Evolutionary conservation across 345 rosid genomes (phyloP).

Genomic region (Hibiscus tridactylites): DNA sequence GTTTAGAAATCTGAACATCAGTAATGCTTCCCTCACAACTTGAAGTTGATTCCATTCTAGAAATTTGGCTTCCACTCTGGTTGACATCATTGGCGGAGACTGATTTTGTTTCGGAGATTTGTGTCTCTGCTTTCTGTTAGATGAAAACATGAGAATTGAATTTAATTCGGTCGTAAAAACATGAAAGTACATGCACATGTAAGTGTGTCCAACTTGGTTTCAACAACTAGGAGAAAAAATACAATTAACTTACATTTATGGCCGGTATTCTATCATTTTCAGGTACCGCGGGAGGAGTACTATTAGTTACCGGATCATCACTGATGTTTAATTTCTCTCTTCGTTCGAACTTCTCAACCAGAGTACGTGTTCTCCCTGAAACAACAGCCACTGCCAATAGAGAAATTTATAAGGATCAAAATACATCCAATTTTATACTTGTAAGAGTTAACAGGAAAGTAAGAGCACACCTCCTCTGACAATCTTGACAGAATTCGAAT

Average conservation of each 20-base stretch:
- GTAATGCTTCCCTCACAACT: not conserved
- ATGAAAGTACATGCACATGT: not conserved
- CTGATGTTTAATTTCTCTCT: slow-evolving; percentile 33
- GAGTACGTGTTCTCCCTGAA: slow-evolving; percentile 75
- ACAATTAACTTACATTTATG: slow-evolving; percentile 15
- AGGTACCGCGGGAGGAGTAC: not conserved
- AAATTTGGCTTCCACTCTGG: not conserved
- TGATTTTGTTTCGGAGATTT: slow-evolving; percentile 43
- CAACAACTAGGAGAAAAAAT: not conserved
- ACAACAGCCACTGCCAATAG: slow-evolving; percentile 77
- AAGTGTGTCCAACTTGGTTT: not conserved
- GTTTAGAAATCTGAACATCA: not conserved
- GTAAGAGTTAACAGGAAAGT: slow-evolving; percentile 12
- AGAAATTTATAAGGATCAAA: slow-evolving; percentile 20
- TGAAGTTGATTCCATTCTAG: not conserved
- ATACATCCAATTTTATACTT: slow-evolving; percentile 1
- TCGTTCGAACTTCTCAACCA: slow-evolving; percentile 93
- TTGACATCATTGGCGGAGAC: slow-evolving; percentile 29
- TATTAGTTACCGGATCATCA: slow-evolving; percentile 26
- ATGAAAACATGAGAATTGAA: slow-evolving; percentile 6
- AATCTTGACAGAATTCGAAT: slow-evolving; percentile 45
- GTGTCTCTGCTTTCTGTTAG: slow-evolving; percentile 56
- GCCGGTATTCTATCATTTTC: slow-evolving; percentile 17
- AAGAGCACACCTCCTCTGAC: slow-evolving; percentile 85
- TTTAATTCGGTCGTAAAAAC: not conserved